Evolutionary conservation across 306 rosid genomes (phyloP).

Genomic region (Vigna nakashimae): DNA sequence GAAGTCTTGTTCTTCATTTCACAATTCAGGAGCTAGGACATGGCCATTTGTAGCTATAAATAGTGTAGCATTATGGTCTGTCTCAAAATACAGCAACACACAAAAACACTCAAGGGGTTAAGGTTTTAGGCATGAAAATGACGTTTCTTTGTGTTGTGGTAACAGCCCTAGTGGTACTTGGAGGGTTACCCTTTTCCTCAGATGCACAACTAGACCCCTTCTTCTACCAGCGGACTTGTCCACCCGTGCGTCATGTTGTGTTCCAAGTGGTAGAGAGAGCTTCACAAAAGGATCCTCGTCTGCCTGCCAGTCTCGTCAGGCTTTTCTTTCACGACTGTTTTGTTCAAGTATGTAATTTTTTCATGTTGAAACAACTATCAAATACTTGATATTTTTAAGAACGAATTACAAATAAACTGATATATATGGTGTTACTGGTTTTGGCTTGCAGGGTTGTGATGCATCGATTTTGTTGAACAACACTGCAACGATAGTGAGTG

Average conservation of each 20-base stretch:
- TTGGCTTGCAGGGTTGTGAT: slow-evolving; percentile 44
- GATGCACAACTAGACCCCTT: slow-evolving; percentile 45
- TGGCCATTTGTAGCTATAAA: slow-evolving; percentile 35
- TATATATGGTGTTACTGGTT: background rate
- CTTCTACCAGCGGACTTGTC: slow-evolving; percentile 51
- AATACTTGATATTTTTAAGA: no score
- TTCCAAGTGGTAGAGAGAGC: slow-evolving; percentile 14
- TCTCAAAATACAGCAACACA: background rate
- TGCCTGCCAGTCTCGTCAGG: slow-evolving; percentile 55
- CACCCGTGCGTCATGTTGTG: slow-evolving; percentile 31
- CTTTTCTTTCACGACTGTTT: slow-evolving; percentile 75
- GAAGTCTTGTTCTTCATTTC: background rate
- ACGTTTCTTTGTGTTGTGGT: background rate
- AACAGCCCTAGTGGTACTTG: slow-evolving; percentile 32
- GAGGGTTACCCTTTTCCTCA: slow-evolving; percentile 40
- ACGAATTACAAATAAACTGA: background rate
- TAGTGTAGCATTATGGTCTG: background rate
- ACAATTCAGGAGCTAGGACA: background rate
- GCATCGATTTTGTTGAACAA: slow-evolving; percentile 63
- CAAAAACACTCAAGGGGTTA: background rate
- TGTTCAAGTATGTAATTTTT: slow-evolving; percentile 45
- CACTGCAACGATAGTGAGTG: slow-evolving; percentile 51
- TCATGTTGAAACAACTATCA: no score
- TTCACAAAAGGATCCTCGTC: slow-evolving; percentile 45
- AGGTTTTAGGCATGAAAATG: slow-evolving; percentile 17